Evolutionary conservation across 805 yeast species (phyloP), one percentile per base, ranked within the genome.

Genomic region (Candida awuae): DNA sequence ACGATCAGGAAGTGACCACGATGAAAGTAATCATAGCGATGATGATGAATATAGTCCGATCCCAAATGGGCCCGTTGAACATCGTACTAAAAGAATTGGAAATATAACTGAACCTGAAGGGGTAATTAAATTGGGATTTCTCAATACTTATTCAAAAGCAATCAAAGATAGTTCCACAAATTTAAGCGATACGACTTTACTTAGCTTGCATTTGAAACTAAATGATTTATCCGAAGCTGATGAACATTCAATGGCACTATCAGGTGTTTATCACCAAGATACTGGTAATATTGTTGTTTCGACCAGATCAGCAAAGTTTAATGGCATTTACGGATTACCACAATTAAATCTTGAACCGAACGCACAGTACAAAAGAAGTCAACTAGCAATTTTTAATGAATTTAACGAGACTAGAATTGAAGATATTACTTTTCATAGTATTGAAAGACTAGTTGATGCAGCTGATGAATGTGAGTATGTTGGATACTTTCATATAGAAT

Each of bases 401-500:
- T 50, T 70, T 41, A 69, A 75, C 31, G 53, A 59, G 2, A 66
- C 78, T 0, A 38, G 36, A 13, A 46, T 65, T 18, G 62, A 65
- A 2, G 70, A 72, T 15, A 45, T 71, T 4, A 53, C 54, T n/a
- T 44, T 58, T 29, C 61, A 61, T 19, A 53, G 55, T 14, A 49
- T 73, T 48, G 66, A 65, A 37, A 48, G 44, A 15, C 46, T 61
- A 15, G 55, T 71, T 4, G 59, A 58, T 14, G 9, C 32, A 2
- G 48, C 55, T 29, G 49, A 53, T 13, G 69, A 62, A 44, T 88
- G 97, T 59, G 97, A 88, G 55, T 77, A 68, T 46, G 61, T 86
- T 15, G 58, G 75, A 0, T 87, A 71, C 51, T 63, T 85, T 35
- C 94, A 86, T 51, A 56, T 84, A 15, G 73, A 73, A 28, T 72